Evolutionary conservation across 2,329 filamentous ascomycete species (phyloP).

Genomic region (Phialophora expanda): DNA sequence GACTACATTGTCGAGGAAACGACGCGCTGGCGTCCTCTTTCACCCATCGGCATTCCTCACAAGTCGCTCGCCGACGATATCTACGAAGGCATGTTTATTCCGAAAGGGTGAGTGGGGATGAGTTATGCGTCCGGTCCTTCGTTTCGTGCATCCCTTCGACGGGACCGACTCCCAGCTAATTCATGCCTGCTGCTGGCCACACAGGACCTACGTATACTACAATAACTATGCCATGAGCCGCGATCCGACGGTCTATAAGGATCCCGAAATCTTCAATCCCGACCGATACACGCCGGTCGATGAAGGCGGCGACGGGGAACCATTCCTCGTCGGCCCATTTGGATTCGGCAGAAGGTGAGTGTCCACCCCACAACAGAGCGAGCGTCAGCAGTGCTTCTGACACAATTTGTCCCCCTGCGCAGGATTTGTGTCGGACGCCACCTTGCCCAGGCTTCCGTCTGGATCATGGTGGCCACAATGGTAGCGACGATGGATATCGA

Average conservation of each 20-base stretch:
- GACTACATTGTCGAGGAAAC: conserved; percentile 46
- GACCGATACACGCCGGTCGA: conserved; percentile 47
- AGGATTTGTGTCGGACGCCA: conserved; percentile 49
- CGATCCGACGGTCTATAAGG: conserved; percentile 48
- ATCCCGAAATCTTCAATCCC: conserved; percentile 50
- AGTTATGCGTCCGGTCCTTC: no score
- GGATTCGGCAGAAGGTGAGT: conserved; percentile 58
- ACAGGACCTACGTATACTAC: conserved; percentile 21
- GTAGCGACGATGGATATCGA: conserved; percentile 22
- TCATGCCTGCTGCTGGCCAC: neutral
- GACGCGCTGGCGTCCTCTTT: conserved; percentile 50
- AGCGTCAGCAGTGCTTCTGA: conserved; percentile 53
- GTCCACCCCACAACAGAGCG: conserved; percentile 44
- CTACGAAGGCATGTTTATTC: conserved; percentile 35
- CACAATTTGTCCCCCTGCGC: conserved; percentile 56
- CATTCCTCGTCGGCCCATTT: conserved; percentile 57
- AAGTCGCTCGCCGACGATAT: conserved; percentile 30
- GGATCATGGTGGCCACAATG: conserved; percentile 63
- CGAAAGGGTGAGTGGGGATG: conserved; percentile 28
- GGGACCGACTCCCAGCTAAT: neutral
- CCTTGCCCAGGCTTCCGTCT: conserved; percentile 45
- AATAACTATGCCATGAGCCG: conserved; percentile 34
- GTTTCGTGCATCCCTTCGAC: neutral
- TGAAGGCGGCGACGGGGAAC: conserved; percentile 44
- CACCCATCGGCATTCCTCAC: conserved; percentile 46